Percentiles rank a stretch among this genome's conserved stretches.
These are phyloP conservation scores for Yamagishiella unicocca DNA, from an alignment of 139 green algal genomes.

Conservation along the genomic window DNA sequence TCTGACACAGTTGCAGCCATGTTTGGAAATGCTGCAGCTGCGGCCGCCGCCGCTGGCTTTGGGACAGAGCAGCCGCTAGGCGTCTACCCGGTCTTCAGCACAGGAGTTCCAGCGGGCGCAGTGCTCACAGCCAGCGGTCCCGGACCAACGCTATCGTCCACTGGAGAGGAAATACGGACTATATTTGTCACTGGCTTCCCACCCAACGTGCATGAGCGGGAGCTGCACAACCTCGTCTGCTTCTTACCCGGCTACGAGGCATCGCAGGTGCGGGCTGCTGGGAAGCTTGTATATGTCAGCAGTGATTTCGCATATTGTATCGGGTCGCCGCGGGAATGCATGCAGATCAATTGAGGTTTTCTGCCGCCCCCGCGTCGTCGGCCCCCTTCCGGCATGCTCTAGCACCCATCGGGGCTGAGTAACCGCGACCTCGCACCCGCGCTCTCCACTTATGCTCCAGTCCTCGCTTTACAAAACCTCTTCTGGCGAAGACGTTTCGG, in stretches of 20 bases:
- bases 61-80: neutral
- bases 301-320: neutral
- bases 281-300: too few species aligned
- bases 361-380: too few species aligned
- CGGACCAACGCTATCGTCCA: constrained; percentile 1
- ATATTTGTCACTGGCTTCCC: constrained; percentile 94
- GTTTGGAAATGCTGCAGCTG: constrained; percentile 21
- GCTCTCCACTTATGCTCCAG: too few species aligned
- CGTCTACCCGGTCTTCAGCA: constrained; percentile 9
- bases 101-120: neutral
- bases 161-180: constrained; percentile 35
- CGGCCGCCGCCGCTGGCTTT: neutral
- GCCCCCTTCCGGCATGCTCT: too few species aligned
- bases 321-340: too few species aligned
- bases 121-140: neutral
- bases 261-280: constrained; percentile 79
- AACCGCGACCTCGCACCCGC: too few species aligned
- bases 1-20: neutral
- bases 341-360: too few species aligned
- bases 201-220: constrained; percentile 86
- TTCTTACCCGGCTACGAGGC: constrained; percentile 94
- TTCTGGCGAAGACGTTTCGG: too few species aligned
- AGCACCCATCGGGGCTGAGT: too few species aligned
- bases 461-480: too few species aligned
- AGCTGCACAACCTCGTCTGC: constrained; percentile 93